Conservation (phyloP, 345 rosid genomes). For the Mangifera indica region DNA sequence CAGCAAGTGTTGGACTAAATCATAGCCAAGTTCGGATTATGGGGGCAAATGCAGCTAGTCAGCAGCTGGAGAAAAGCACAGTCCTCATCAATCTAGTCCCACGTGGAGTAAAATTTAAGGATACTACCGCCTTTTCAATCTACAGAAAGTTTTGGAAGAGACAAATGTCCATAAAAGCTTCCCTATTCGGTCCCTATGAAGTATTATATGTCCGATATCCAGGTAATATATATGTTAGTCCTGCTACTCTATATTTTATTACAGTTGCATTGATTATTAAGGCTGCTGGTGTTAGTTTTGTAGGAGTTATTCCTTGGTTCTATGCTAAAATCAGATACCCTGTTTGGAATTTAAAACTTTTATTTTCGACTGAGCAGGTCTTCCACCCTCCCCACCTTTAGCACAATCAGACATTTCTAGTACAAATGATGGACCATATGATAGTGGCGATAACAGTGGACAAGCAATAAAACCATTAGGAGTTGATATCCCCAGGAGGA, state of each 20-base stretch:
- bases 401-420: constrained; percentile 33
- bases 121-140: constrained; percentile 36
- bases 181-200: constrained; percentile 60
- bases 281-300: background rate
- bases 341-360: background rate
- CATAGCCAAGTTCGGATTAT: constrained; percentile 61
- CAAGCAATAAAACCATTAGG: constrained; percentile 55
- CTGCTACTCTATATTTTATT: constrained; percentile 1
- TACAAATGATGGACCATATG: constrained; percentile 36
- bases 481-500: constrained; percentile 45
- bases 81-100: constrained; percentile 68
- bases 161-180: constrained; percentile 39
- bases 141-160: constrained; percentile 57
- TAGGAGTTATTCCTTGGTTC: constrained; percentile 8
- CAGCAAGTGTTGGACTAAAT: constrained; percentile 43
- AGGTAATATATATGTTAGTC: constrained; percentile 36
- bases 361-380: constrained; percentile 37
- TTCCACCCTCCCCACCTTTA: constrained; percentile 68
- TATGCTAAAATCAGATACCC: background rate
- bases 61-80: constrained; percentile 54
- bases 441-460: constrained; percentile 34
- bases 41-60: constrained; percentile 66
- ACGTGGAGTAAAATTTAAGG: constrained; percentile 38
- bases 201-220: constrained; percentile 58
- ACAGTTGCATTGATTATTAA: background rate